Base-by-base conservation (phyloP, 2,329 filamentous ascomycete genomes). In the Cladosporium sp. region DNA sequence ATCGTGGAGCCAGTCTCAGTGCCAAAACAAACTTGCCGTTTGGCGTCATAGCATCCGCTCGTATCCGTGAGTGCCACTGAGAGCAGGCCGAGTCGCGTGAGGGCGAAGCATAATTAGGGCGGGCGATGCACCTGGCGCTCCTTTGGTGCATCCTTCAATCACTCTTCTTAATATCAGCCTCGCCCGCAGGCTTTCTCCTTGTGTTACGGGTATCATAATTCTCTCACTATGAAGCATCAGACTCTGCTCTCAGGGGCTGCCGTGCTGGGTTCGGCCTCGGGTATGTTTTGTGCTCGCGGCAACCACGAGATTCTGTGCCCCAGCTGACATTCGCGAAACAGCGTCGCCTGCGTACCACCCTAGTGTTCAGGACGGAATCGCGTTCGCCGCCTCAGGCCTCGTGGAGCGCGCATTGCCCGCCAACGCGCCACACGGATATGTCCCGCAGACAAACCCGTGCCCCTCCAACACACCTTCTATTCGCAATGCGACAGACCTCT, bases 381-480 rank as follows among this genome's bases (percentile, higher is more conserved):
- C 43, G 8, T 46, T 22, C 11, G 43, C 35, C 10, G 50, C 38
- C 13, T 22, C 52, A 16, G 43, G 8, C 19, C 16, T 54, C 10
- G 52, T 35, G 18, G 49, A 42, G n/a, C 64, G 67, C 54, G 66
- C 65, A 10, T 46, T 62, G 4, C 60, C 78, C 1, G 76, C 79
- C 1, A 76, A 82, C 62, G 76, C 80, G 37, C 76, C 84, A 4
- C 75, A 87, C 63, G 81, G 82, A 56, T 96, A 96, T 68, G 80
- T 83, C 1, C 91, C 91, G 0, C 72, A 77, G 33, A 66, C 72
- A 5, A 84, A 87, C 40, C 68, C 79, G 57, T 95, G 91, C 63
- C 89, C 90, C 3, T 71, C 75, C 6, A 74, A 74, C n/a, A 78
- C 81, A 42, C 90, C 91, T 1, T 77, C 74, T 1, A 81, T 95